Evolutionary conservation across 345 rosid species (phyloP), one percentile per base, ranked within the genome.

Genomic region (Cardiospermum halicacabum): DNA sequence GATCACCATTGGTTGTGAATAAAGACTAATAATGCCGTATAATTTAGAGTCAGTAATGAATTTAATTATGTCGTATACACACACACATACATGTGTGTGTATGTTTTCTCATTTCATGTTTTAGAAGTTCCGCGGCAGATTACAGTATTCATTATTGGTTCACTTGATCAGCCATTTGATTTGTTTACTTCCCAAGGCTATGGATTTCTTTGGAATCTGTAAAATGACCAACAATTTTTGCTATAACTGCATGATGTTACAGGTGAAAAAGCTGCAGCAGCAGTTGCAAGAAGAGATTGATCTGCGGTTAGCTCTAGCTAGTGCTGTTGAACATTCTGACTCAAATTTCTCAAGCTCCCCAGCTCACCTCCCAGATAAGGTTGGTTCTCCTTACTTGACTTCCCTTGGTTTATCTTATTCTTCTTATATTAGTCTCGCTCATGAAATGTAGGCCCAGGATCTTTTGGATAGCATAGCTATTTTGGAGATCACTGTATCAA

Each of bases 201-300:
- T 0, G 5, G 7, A 24, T 51, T 51, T 51, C 54, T 5, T 50
- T 51, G 58, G 36, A 19, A 34, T 24, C 22, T 12, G 16, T 64
- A 10, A 51, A 53, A 40, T 47, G 42, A 36, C 42, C 53, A 53
- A 45, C 15, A 30, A 61, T 42, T 27, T 63, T 47, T 69, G 54
- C 59, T 42, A 5, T 47, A 4, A 7, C 51, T 9, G 15, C 50
- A 57, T 59, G 62, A 54, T 69, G 62, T 50, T 68, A 65, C 83
- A 92, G 98, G 78, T 92, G 43, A 77, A 82, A 72, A 84, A 67
- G 72, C 50, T 92, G 86, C 91, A 85, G 53, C 75, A 77, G 32
- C 79, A 83, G 67, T 80, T 92, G 77, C 88, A 89, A 75, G 90
- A 82, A 60, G 98, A 89, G 77, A 76, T 84, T 48, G 76, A 86